Evolutionary conservation across 2,329 filamentous ascomycete species (phyloP).

Genomic region (Botrytis pseudocinerea): DNA sequence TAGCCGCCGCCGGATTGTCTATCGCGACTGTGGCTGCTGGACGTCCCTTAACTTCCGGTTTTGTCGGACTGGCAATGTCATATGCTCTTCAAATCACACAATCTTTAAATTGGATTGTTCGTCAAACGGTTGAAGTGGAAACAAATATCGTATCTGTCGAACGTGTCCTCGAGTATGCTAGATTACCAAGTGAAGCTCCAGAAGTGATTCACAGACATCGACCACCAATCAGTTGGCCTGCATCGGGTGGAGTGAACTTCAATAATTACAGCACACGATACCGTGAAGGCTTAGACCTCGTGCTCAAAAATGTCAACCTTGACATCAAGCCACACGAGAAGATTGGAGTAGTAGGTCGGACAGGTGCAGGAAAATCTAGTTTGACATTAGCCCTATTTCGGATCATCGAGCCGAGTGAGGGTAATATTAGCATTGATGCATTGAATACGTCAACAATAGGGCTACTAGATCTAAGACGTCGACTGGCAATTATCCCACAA

Average conservation of each 20-base stretch:
- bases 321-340: slow-evolving; percentile 96
- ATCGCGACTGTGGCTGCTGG: slow-evolving; percentile 76
- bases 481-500: slow-evolving; percentile 95
- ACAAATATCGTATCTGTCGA: slow-evolving; percentile 99
- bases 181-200: slow-evolving; percentile 86
- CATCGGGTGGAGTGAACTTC: slow-evolving; percentile 84
- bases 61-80: slow-evolving; percentile 92
- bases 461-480: slow-evolving; percentile 80
- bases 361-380: slow-evolving; percentile 93
- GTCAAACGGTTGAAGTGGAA: slow-evolving; percentile 98
- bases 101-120: slow-evolving; percentile 97
- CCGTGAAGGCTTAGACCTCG: slow-evolving; percentile 82
- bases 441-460: slow-evolving; percentile 90
- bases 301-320: slow-evolving; percentile 88
- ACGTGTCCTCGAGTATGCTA: slow-evolving; percentile 92
- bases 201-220: slow-evolving; percentile 88
- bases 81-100: slow-evolving; percentile 97
- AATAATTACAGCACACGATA: slow-evolving; percentile 94
- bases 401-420: slow-evolving; percentile 84
- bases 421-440: slow-evolving; percentile 84
- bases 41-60: slow-evolving; percentile 64
- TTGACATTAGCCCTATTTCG: slow-evolving; percentile 91
- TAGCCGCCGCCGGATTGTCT: slow-evolving; percentile 78
- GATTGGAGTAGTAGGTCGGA: slow-evolving; percentile 95
- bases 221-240: slow-evolving; percentile 88